These are phyloP conservation scores for Epichloe uncinata DNA, from an alignment of 2,329 filamentous ascomycete species.

Conservation along the genomic window DNA sequence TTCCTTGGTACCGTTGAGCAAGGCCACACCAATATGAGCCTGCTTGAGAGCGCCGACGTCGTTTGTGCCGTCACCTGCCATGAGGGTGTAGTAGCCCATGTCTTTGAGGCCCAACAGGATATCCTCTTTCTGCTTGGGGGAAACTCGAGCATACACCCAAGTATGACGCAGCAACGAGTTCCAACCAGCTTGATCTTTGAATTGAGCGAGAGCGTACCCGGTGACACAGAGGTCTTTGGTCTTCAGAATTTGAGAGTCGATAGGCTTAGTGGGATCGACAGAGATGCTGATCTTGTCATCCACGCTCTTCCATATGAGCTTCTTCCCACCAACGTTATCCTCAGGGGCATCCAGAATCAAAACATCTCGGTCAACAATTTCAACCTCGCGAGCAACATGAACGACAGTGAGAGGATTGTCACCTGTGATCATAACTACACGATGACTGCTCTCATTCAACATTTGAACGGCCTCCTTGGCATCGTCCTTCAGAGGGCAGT, in stretches of 20 bases:
- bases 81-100: slow-evolving; percentile 92
- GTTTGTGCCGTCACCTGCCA: slow-evolving; percentile 98
- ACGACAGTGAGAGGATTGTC: slow-evolving; percentile 95
- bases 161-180: slow-evolving; percentile 69
- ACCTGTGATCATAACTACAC: slow-evolving; percentile 97
- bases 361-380: slow-evolving; percentile 93
- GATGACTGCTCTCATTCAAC: slow-evolving; percentile 97
- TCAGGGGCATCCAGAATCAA: slow-evolving; percentile 93
- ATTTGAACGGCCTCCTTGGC: slow-evolving; percentile 88
- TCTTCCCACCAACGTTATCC: slow-evolving; percentile 65
- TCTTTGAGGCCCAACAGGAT: slow-evolving; percentile 95
- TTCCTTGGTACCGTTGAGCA: slow-evolving; percentile 87
- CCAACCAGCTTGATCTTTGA: slow-evolving; percentile 67
- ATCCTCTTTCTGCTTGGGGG: slow-evolving; percentile 97
- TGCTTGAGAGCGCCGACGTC: slow-evolving; percentile 97
- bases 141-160: slow-evolving; percentile 97
- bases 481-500: slow-evolving; percentile 93
- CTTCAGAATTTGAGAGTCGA: slow-evolving; percentile 69
- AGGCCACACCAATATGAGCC: slow-evolving; percentile 89
- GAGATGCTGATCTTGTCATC: slow-evolving; percentile 80
- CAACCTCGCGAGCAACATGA: slow-evolving; percentile 87
- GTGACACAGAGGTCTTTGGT: slow-evolving; percentile 91
- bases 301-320: slow-evolving; percentile 86
- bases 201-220: slow-evolving; percentile 82
- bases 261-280: slow-evolving; percentile 68